Evolutionary conservation across 1,284 basidiomycete genomes (phyloP), one percentile per base, ranked within the genome.

Genomic region (Thelephora terrestris): DNA sequence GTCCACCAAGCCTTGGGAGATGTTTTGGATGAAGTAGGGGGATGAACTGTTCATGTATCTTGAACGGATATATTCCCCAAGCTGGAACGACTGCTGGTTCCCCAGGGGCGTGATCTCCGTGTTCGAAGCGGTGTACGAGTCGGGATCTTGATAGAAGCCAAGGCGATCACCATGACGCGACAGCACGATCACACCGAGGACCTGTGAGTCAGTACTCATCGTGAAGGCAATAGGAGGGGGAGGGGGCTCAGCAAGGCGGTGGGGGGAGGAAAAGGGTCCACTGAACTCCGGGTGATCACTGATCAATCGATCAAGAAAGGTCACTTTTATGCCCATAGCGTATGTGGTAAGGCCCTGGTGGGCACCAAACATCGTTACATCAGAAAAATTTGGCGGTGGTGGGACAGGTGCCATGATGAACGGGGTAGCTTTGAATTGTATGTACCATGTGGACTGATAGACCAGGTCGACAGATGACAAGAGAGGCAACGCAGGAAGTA

Each of bases 31-130:
- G 48, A 59, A 62, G 3, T 60, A 59, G 1, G 64, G 46, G 7
- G 68, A 67, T 4, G 58, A 52, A 16, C 58, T 47, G 38, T 63
- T 56, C 34, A 74, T 53, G 59, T 79, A 79, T 44, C 63, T 56
- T 1, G 58, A 50, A 37, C 71, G 64, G 6, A 78, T 56, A 45
- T 68, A 63, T 7, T 58, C 49, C 23, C 76, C 75, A 14, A 74
- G 69, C 47, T 69, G 63, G 54, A 66, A 71, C 52, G 73, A 67
- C 58, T 78, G 62, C 51, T 54, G 52, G 68, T 69, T 68, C 10
- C 75, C 76, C 1, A 77, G 64, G 1, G 75, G 65, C 2, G 76
- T 78, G 52, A 79, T 69, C 27, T 62, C 59, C 23, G 74, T 75
- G 21, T 64, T 54, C n/a, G 68, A 64, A 2, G 73, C 68, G 10